Evolutionary conservation across 2,329 filamentous ascomycete species (phyloP), one percentile per base, ranked within the genome.

Genomic region (Xylariaceae sp.): DNA sequence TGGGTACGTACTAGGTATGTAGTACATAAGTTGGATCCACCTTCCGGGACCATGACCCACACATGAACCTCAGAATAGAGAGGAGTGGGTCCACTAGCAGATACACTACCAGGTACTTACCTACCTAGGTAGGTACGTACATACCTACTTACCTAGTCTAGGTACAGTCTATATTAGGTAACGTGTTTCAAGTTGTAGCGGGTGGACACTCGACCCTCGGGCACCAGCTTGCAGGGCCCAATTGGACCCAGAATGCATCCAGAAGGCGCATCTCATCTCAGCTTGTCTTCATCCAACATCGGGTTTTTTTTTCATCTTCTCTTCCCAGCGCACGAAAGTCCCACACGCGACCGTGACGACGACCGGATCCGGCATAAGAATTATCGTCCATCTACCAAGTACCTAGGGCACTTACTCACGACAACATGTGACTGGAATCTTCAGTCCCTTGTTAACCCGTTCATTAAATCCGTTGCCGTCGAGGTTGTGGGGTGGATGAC

Each of bases 261-360:
- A 53, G 58, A 55, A 53, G 55, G 58, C 55, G 53, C 50, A 60
- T 60, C 53, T 60, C 55, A 60, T 60, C 55, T 58, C 53, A 60
- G 55, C 58, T 55, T 40, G 47, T 46, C 53, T 52, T 53, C 55
- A 30, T n/a, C 19, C 19, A 44, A 57, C 47, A 37, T 57, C 55
- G 44, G 19, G 19, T 19, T 19, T 19, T 19, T 19, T 19, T 50
- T 41, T 41, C 5, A 34, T 19, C 32, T 40, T n/a, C 35, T 56
- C 47, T 51, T 39, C 53, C 31, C 35, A 47, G 39, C 12, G 49
- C 51, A 53, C 51, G 50, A 48, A 43, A 37, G 12, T 37, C 8
- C 8, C n/a, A 27, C 50, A 42, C 50, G 41, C 51, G 35, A 50
- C 47, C 37, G 46, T 42, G 43, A 39, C 31, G 37, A 48, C 55